Conservation (phyloP, 2,329 filamentous ascomycete species). For the Pseudopyrenochaeta lycopersici region DNA sequence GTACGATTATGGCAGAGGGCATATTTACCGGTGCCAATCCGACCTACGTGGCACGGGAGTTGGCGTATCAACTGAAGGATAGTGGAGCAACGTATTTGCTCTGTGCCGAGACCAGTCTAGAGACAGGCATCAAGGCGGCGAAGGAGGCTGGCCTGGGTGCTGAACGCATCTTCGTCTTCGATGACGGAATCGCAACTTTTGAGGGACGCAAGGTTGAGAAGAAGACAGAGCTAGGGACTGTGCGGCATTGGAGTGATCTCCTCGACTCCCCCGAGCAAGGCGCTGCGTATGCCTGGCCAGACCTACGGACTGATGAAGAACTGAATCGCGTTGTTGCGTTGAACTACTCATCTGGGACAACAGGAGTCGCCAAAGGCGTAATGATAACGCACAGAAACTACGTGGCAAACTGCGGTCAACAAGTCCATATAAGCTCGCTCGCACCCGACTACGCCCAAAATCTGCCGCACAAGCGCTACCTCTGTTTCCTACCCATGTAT, state of each 20-base stretch:
- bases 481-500: constrained; percentile 75
- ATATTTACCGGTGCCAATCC: constrained; percentile 82
- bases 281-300: constrained; percentile 69
- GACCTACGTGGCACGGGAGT: constrained; percentile 71
- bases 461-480: constrained; percentile 52
- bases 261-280: constrained; percentile 60
- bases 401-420: constrained; percentile 73
- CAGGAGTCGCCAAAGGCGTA: constrained; percentile 84
- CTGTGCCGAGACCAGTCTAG: constrained; percentile 67
- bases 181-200: constrained; percentile 60
- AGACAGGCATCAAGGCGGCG: constrained; percentile 73
- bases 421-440: constrained; percentile 58
- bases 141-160: constrained; percentile 63
- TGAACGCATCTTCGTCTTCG: constrained; percentile 71
- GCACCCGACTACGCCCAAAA: constrained; percentile 60
- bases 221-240: constrained; percentile 47
- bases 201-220: constrained; percentile 50
- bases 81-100: constrained; percentile 74
- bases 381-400: constrained; percentile 82
- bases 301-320: constrained; percentile 60
- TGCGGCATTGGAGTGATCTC: constrained; percentile 71
- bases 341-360: constrained; percentile 83
- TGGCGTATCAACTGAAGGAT: constrained; percentile 79
- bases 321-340: constrained; percentile 69
- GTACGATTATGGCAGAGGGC: constrained; percentile 78